These are phyloP conservation scores for Xylaria palmicola DNA, from an alignment of 495 filamentous ascomycete species.

Conservation along the genomic window DNA sequence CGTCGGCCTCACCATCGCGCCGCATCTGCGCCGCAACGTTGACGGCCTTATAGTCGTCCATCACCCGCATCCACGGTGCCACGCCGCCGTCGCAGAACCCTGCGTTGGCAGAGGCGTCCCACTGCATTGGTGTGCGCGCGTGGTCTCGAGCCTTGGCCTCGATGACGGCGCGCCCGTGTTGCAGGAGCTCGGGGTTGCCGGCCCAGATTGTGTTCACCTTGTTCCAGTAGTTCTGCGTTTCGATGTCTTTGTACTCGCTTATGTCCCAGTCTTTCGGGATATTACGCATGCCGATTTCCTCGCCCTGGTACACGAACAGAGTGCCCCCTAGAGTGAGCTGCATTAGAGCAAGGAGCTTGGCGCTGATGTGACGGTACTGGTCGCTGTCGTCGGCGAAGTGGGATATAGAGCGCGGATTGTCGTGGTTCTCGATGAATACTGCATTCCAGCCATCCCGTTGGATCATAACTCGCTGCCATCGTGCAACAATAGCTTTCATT, in stretches of 20 bases:
- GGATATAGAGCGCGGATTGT: slow-evolving; percentile 59
- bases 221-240: slow-evolving; percentile 60
- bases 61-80: slow-evolving; percentile 54
- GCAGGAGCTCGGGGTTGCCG: background rate
- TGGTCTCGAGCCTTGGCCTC: slow-evolving; percentile 57
- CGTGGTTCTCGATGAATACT: slow-evolving; percentile 64
- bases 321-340: slow-evolving; percentile 58
- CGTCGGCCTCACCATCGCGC: slow-evolving; percentile 20
- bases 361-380: slow-evolving; percentile 41
- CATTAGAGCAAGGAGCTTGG: slow-evolving; percentile 62
- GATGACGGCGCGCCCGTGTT: slow-evolving; percentile 4
- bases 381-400: slow-evolving; percentile 47
- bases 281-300: slow-evolving; percentile 66
- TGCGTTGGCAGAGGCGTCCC: slow-evolving; percentile 50
- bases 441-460: slow-evolving; percentile 61
- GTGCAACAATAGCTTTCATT: slow-evolving; percentile 54
- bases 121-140: slow-evolving; percentile 62
- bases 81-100: slow-evolving; percentile 44
- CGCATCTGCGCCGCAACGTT: slow-evolving; percentile 45
- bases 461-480: slow-evolving; percentile 61
- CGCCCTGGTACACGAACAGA: slow-evolving; percentile 67
- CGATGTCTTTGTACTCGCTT: slow-evolving; percentile 63
- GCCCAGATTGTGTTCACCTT: slow-evolving; percentile 22
- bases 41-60: slow-evolving; percentile 42
- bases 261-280: slow-evolving; percentile 57